Evolutionary conservation across 2,329 filamentous ascomycete genomes (phyloP).

Genomic region (Fusarium tuaranense): DNA sequence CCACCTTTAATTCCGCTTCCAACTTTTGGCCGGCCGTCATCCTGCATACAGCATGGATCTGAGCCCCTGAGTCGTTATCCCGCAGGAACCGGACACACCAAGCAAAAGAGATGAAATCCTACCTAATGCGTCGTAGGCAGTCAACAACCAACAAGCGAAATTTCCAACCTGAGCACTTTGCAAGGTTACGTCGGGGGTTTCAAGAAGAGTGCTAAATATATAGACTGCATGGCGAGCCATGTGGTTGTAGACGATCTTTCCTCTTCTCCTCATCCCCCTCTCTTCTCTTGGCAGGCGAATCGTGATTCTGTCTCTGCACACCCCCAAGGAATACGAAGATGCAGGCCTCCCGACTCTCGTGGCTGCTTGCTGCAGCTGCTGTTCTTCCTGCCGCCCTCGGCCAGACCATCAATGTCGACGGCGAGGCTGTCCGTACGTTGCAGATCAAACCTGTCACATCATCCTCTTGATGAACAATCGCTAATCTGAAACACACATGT

Average conservation of each 20-base stretch:
- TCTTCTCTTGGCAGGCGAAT: conserved; percentile 12
- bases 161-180: not conserved
- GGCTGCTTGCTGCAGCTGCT: conserved; percentile 26
- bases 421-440: conserved; percentile 36
- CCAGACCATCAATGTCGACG: conserved; percentile 36
- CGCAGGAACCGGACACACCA: not conserved
- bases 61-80: conserved; percentile 5
- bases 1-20: not conserved
- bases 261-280: conserved; percentile 8
- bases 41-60: conserved; percentile 19
- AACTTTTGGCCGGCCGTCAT: not conserved
- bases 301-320: conserved; percentile 11
- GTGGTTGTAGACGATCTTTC: conserved; percentile 23
- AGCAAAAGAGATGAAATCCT: conserved; percentile 23
- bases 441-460: not conserved
- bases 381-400: conserved; percentile 19
- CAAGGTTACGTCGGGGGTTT: not conserved
- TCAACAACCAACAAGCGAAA: conserved; percentile 1
- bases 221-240: conserved; percentile 24
- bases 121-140: conserved; percentile 23
- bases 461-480: not conserved
- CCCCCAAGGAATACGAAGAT: conserved; percentile 14
- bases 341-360: conserved; percentile 20
- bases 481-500: conserved; percentile 35
- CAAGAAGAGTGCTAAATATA: conserved; percentile 23